These are phyloP conservation scores for Tylopilus intermedius DNA, from an alignment of 768 basidiomycete genomes.

Conservation along the genomic window DNA sequence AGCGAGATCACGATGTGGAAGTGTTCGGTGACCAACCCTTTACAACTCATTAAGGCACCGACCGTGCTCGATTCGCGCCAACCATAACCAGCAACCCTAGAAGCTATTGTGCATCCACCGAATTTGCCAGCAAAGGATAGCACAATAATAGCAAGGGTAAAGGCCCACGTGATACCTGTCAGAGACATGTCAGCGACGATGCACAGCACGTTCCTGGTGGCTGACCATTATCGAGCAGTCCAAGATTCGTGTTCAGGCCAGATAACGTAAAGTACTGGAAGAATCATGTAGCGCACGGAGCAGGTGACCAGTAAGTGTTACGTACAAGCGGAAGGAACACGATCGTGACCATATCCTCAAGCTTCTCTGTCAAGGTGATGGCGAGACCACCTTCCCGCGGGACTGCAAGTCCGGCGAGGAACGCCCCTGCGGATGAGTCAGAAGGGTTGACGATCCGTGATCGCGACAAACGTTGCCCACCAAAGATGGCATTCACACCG, in stretches of 20 bases:
- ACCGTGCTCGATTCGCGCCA: slow-evolving; percentile 81
- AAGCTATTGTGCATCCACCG: slow-evolving; percentile 71
- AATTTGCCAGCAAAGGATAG: slow-evolving; percentile 89
- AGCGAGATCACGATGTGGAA: background rate
- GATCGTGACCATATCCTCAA: slow-evolving; percentile 93
- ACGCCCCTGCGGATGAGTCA: slow-evolving; percentile 50
- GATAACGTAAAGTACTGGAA: slow-evolving; percentile 86
- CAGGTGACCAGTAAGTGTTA: background rate
- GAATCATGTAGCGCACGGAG: background rate
- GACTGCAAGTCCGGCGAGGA: slow-evolving; percentile 74
- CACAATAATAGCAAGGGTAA: slow-evolving; percentile 70
- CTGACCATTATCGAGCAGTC: slow-evolving; percentile 71
- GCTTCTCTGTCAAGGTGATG: slow-evolving; percentile 84
- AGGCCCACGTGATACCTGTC: slow-evolving; percentile 80
- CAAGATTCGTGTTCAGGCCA: slow-evolving; percentile 85
- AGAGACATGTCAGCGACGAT: background rate
- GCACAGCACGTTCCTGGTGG: background rate
- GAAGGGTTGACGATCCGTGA: background rate
- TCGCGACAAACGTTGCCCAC: slow-evolving; percentile 28
- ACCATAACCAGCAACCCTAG: slow-evolving; percentile 61
- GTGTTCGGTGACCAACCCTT: slow-evolving; percentile 52
- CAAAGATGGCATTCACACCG: slow-evolving; percentile 89
- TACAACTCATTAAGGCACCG: slow-evolving; percentile 92
- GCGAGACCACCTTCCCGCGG: slow-evolving; percentile 86
- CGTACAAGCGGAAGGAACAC: slow-evolving; percentile 81